A percentile compares a stretch with the other conserved stretches of the same genome.
Evolutionary conservation across 2,329 filamentous ascomycete genomes (phyloP).

Genomic region (Ascochyta rabiei): DNA sequence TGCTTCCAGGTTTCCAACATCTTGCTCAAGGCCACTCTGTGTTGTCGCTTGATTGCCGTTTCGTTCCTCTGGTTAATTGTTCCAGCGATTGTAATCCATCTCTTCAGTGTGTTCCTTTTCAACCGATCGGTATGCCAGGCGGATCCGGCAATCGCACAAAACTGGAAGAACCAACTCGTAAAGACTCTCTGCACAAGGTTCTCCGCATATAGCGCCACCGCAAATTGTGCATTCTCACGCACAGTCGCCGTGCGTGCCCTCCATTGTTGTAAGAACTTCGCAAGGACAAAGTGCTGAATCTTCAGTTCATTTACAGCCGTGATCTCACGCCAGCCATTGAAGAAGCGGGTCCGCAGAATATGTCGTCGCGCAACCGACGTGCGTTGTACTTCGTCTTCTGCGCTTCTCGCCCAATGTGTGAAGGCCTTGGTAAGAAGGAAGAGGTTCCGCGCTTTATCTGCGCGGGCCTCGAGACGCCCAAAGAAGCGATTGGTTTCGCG

Average conservation of each 20-base stretch:
- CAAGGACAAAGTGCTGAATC: conserved; percentile 58
- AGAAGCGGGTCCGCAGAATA: conserved; percentile 71
- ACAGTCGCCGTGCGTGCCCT: conserved; percentile 50
- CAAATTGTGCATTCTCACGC: conserved; percentile 42
- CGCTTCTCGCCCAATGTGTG: conserved; percentile 70
- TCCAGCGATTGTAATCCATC: conserved; percentile 35
- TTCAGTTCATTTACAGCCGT: conserved; percentile 65
- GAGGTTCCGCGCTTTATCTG: conserved; percentile 67
- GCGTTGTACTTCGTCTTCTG: conserved; percentile 68
- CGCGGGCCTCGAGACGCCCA: conserved; percentile 63
- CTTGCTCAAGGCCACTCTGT: conserved; percentile 33
- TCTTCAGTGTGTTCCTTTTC: conserved; percentile 32
- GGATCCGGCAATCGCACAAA: conserved; percentile 43
- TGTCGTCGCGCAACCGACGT: conserved; percentile 73
- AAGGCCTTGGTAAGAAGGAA: conserved; percentile 70
- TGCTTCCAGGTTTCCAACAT: conserved; percentile 33
- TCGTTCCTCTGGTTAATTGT: conserved; percentile 35
- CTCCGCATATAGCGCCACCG: conserved; percentile 39
- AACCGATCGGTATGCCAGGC: conserved; percentile 39
- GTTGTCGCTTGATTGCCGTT: conserved; percentile 29
- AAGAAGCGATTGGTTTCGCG: conserved; percentile 61
- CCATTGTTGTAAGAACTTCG: conserved; percentile 63
- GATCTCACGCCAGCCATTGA: conserved; percentile 71
- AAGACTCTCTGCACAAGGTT: conserved; percentile 42
- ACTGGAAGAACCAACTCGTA: conserved; percentile 48